Evolutionary conservation across 2,329 filamentous ascomycete species (phyloP).

Genomic region (Knoxdaviesia proteae): DNA sequence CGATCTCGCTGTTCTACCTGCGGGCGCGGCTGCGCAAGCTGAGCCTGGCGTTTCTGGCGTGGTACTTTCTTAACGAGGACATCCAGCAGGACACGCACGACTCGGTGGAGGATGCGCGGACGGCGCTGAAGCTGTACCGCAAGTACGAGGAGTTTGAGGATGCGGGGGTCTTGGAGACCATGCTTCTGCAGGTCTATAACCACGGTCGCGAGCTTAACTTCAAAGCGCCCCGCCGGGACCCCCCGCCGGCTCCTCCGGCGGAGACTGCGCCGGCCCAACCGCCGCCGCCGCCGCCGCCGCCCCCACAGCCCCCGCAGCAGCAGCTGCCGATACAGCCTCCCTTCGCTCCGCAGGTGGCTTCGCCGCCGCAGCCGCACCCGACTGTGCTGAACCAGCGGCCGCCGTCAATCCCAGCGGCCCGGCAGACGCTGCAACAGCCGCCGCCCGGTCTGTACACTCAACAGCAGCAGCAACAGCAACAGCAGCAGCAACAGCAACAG

Average conservation of each 20-base stretch:
- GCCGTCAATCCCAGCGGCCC: no score
- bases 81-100: conserved; percentile 89
- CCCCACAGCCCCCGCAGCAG: neutral
- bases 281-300: neutral
- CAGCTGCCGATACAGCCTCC: no score
- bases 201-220: conserved; percentile 26
- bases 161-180: conserved; percentile 62
- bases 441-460: no score
- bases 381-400: no score
- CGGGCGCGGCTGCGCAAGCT: conserved; percentile 66
- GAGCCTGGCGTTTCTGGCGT: conserved; percentile 76
- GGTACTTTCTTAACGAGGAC: conserved; percentile 76
- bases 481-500: no score
- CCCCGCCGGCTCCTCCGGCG: neutral
- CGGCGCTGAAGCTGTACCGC: conserved; percentile 68
- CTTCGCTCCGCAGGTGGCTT: no score
- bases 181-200: conserved; percentile 70
- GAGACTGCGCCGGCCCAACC: neutral
- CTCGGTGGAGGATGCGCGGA: conserved; percentile 84
- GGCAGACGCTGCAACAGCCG: no score
- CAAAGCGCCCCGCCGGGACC: conserved; percentile 26
- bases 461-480: no score
- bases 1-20: conserved; percentile 77
- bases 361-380: no score
- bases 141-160: conserved; percentile 83